Conservation (phyloP, 176 grass and related monocot genomes). For the maize (Zea mays) region Zm-B73-REFERENCE-NAM-5.0 NC_050100.1:218469001-218469500, state of each 20-base stretch:
- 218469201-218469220: background rate
- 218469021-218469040: background rate
- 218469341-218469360: background rate
- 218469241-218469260: conserved; percentile 4
- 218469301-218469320: background rate
- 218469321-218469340: background rate
- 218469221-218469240: background rate
- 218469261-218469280: background rate
- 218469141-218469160: background rate
- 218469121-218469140: background rate
- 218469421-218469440: conserved; percentile 31
- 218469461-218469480: background rate
- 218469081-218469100: background rate
- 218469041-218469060: background rate
- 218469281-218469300: background rate
- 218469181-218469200: background rate
- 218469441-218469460: conserved; percentile 3
- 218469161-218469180: conserved; percentile 3
- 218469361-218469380: background rate
- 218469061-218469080: background rate
- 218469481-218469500: background rate
- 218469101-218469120: background rate
- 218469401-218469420: background rate
- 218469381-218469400: conserved; percentile 1
- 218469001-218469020: background rate